Evolutionary conservation across 306 rosid species (phyloP).

Genomic region (Acacia crassicarpa): DNA sequence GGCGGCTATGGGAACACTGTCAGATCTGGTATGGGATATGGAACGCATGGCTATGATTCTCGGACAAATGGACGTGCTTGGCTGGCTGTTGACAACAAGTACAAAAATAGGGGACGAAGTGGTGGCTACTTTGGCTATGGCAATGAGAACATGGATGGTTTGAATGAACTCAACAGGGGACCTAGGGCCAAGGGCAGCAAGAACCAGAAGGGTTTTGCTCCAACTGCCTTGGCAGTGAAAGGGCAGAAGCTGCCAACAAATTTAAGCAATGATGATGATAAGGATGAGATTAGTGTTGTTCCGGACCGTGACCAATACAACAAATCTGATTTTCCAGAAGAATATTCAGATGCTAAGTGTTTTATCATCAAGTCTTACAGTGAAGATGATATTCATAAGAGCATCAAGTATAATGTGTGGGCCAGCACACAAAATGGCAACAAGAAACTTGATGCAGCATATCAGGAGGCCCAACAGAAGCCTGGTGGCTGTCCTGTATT

Average conservation of each 20-base stretch:
- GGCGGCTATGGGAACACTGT: conserved; percentile 72
- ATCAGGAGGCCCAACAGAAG: conserved; percentile 89
- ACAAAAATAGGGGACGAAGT: conserved; percentile 75
- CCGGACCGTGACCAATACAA: conserved; percentile 79
- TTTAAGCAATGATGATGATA: conserved; percentile 56
- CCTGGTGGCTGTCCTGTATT: conserved; percentile 73
- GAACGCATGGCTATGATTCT: conserved; percentile 81
- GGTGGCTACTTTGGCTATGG: conserved; percentile 75
- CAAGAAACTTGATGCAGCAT: conserved; percentile 96
- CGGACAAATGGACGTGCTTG: conserved; percentile 74
- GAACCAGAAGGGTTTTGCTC: conserved; percentile 69
- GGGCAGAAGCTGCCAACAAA: conserved; percentile 62
- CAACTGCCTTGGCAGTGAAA: conserved; percentile 58
- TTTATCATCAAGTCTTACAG: conserved; percentile 92
- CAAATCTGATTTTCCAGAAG: conserved; percentile 66
- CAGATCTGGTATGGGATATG: conserved; percentile 84
- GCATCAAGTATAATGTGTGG: conserved; percentile 96
- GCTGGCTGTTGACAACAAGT: conserved; percentile 84
- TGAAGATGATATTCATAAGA: conserved; percentile 95
- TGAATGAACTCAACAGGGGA: conserved; percentile 87
- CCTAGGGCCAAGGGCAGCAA: conserved; percentile 87
- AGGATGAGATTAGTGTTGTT: conserved; percentile 43
- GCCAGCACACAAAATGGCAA: conserved; percentile 97
- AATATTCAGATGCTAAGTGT: conserved; percentile 67
- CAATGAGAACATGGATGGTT: conserved; percentile 84